phyloP scores from a whole-genome alignment of 495 filamentous ascomycete species.

The Cladorrhinum samala region DNA sequence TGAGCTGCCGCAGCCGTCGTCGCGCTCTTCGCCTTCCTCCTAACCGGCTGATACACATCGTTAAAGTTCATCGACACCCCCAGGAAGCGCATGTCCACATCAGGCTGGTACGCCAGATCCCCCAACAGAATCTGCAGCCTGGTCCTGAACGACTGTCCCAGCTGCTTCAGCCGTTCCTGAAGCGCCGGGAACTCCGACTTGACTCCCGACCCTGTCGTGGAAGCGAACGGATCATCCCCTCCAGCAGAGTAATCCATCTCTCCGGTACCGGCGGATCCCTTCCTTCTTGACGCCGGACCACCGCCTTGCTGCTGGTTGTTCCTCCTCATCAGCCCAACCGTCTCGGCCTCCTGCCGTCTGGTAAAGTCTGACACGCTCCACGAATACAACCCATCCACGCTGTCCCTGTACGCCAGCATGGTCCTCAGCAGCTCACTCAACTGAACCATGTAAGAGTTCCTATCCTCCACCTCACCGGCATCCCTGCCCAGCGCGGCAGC shows the following conservation, averaged over 20 bases:
- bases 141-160: constrained; percentile 67
- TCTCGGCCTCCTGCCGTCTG: constrained; percentile 73
- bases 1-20: constrained; percentile 8
- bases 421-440: constrained; percentile 86
- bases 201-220: constrained; percentile 23
- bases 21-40: constrained; percentile 46
- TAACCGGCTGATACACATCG: constrained; percentile 78
- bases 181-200: constrained; percentile 64
- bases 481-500: constrained; percentile 22
- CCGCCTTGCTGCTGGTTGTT: constrained; percentile 10
- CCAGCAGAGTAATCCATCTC: background rate
- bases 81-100: constrained; percentile 91
- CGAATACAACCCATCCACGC: constrained; percentile 88
- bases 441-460: constrained; percentile 83
- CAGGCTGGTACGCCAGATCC: constrained; percentile 86
- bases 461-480: constrained; percentile 45
- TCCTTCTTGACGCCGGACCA: constrained; percentile 31
- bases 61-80: constrained; percentile 99
- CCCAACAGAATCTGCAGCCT: constrained; percentile 76
- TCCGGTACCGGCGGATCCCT: constrained; percentile 4
- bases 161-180: constrained; percentile 58
- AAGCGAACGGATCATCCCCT: constrained; percentile 19
- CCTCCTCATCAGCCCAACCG: constrained; percentile 27
- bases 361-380: constrained; percentile 94
- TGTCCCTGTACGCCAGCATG: constrained; percentile 92